These are phyloP conservation scores for Pharus latifolius DNA, from an alignment of 176 grass and related monocot genomes.

Conservation along the genomic window DNA sequence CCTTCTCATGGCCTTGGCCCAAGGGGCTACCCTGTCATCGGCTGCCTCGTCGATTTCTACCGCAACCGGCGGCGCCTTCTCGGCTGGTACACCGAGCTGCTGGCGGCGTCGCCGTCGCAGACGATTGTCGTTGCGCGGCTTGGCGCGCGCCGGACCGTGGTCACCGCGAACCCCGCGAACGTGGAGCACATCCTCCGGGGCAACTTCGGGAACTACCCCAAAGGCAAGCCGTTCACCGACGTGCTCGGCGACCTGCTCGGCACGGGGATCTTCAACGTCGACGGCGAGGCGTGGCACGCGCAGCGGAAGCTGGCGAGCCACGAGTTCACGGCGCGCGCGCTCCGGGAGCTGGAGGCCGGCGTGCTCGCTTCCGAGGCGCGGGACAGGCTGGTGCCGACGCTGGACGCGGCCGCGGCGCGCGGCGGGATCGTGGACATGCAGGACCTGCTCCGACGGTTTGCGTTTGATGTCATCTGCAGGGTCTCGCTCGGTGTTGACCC, in stretches of 20 bases:
- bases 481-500: slow-evolving; percentile 75
- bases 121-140: slow-evolving; percentile 63
- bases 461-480: slow-evolving; percentile 73
- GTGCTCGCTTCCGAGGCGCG: slow-evolving; percentile 47
- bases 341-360: slow-evolving; percentile 46
- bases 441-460: slow-evolving; percentile 65
- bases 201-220: slow-evolving; percentile 86
- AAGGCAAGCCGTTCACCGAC: slow-evolving; percentile 77
- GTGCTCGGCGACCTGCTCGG: slow-evolving; percentile 90
- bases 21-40: slow-evolving; percentile 48
- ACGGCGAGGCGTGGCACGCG: slow-evolving; percentile 64
- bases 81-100: slow-evolving; percentile 82
- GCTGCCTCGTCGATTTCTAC: slow-evolving; percentile 67
- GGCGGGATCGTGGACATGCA: slow-evolving; percentile 57
- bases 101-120: slow-evolving; percentile 50
- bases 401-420: slow-evolving; percentile 14
- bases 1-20: slow-evolving; percentile 31
- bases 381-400: slow-evolving; percentile 41
- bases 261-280: slow-evolving; percentile 85
- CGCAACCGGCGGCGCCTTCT: slow-evolving; percentile 49
- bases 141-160: slow-evolving; percentile 57
- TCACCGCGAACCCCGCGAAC: slow-evolving; percentile 72
- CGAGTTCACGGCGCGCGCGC: slow-evolving; percentile 70
- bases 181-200: slow-evolving; percentile 68
- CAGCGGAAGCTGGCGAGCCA: slow-evolving; percentile 94